These are phyloP conservation scores for Ogataea paraovalis DNA, from an alignment of 805 yeast species.

Conservation along the genomic window DNA sequence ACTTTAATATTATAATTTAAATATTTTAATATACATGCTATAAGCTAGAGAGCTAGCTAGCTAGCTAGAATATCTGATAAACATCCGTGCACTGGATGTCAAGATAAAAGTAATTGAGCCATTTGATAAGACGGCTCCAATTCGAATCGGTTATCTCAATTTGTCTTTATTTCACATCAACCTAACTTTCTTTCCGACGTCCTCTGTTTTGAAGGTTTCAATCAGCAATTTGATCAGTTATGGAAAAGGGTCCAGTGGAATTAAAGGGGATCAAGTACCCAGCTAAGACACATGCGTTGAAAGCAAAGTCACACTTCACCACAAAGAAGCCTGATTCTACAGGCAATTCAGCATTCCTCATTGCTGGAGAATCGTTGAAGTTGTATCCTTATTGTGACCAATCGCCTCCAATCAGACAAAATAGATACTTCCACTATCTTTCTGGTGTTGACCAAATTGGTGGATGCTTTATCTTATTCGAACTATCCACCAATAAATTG, in stretches of 20 bases:
- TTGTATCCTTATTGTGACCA: constrained; percentile 77
- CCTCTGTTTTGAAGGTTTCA: too few species aligned
- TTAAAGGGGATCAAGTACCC: constrained; percentile 57
- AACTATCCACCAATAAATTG: constrained; percentile 48
- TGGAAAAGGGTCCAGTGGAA: constrained; percentile 20
- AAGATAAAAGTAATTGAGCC: too few species aligned
- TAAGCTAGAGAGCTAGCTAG: too few species aligned
- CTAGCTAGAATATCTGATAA: too few species aligned
- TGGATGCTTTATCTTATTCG: constrained; percentile 66
- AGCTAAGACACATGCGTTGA: constrained; percentile 70
- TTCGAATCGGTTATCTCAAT: too few species aligned
- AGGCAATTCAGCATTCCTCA: constrained; percentile 38
- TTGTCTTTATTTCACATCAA: too few species aligned
- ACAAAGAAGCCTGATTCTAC: constrained; percentile 16
- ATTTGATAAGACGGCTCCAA: too few species aligned
- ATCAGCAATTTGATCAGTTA: too few species aligned
- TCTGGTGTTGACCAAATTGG: constrained; percentile 76
- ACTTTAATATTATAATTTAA: too few species aligned
- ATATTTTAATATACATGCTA: too few species aligned
- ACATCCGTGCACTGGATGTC: too few species aligned
- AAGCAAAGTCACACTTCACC: constrained; percentile 37
- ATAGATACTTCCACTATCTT: constrained; percentile 84
- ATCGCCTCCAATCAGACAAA: constrained; percentile 75
- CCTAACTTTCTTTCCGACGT: too few species aligned
- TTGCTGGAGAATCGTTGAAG: constrained; percentile 58